These are phyloP conservation scores for Coprinopsis strossmayeri DNA, from an alignment of 768 basidiomycete genomes.

Conservation along the genomic window DNA sequence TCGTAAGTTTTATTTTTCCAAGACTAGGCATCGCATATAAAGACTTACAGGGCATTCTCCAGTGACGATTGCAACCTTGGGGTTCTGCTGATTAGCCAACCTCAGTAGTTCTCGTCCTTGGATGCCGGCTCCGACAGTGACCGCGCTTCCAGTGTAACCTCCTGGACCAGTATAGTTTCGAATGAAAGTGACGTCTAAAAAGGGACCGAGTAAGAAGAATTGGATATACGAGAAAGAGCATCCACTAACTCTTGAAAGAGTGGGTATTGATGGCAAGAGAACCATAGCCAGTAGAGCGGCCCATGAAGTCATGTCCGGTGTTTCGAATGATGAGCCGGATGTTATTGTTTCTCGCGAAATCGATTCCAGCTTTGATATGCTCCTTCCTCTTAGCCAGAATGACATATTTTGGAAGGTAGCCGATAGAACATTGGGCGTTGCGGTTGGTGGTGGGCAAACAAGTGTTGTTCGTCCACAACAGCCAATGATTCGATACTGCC, in stretches of 20 bases:
- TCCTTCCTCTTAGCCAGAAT: conserved; percentile 15
- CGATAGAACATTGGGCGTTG: conserved; percentile 12
- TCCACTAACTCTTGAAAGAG: conserved; percentile 8
- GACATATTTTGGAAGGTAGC: conserved; percentile 12
- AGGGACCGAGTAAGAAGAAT: too few relatives aligned
- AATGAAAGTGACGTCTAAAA: conserved; percentile 13
- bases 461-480: conserved; percentile 14
- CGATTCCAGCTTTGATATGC: conserved; percentile 18
- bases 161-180: conserved; percentile 13
- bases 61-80: conserved; percentile 12
- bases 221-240: background rate
- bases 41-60: conserved; percentile 16
- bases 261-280: conserved; percentile 17
- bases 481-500: conserved; percentile 10
- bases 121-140: conserved; percentile 17
- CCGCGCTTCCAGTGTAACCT: conserved; percentile 14
- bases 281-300: conserved; percentile 17
- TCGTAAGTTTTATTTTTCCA: background rate
- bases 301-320: conserved; percentile 20
- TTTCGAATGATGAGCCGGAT: conserved; percentile 19
- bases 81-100: conserved; percentile 13
- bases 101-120: conserved; percentile 11
- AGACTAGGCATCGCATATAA: background rate
- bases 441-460: conserved; percentile 13
- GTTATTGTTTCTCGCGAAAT: conserved; percentile 17